A percentile compares a stretch with the other conserved stretches of the same genome.
These are phyloP conservation scores for Cordyceps militaris DNA, from an alignment of 2,329 filamentous ascomycete species.

Conservation along the genomic window DNA sequence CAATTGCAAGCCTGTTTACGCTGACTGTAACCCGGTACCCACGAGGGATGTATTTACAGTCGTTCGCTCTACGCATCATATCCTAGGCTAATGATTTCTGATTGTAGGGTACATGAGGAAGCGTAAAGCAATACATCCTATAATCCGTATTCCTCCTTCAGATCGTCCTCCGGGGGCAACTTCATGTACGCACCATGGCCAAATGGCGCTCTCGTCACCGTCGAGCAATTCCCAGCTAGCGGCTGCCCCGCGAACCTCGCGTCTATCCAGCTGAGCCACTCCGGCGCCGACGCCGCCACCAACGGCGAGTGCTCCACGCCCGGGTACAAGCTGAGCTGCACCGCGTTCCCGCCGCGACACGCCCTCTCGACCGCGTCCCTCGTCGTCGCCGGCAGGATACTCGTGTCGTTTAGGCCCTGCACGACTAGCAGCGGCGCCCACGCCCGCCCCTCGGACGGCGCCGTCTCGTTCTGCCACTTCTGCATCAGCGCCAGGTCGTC, in stretches of 20 bases:
- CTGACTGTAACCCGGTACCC: neutral
- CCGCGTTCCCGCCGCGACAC: slow-evolving; percentile 1
- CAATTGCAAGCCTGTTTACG: neutral
- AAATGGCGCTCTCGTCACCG: neutral
- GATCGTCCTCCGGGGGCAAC: neutral
- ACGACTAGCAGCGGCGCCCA: slow-evolving; percentile 3
- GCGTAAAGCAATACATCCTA: no score
- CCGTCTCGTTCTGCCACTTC: slow-evolving; percentile 13
- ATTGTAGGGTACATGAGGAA: no score
- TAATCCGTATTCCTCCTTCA: neutral
- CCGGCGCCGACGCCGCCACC: neutral
- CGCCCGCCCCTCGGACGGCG: neutral
- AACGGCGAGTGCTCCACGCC: slow-evolving; percentile 2
- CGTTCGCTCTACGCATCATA: neutral
- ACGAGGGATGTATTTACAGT: neutral
- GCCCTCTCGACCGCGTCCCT: neutral
- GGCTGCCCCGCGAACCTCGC: neutral
- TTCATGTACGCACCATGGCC: neutral
- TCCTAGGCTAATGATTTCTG: neutral
- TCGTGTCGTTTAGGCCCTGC: slow-evolving; percentile 9
- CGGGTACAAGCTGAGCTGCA: slow-evolving; percentile 9
- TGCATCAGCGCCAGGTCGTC: neutral
- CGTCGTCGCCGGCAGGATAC: slow-evolving; percentile 5
- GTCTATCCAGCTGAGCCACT: slow-evolving; percentile 3
- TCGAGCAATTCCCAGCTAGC: neutral